phyloP scores from a whole-genome alignment of 177 flowering plant species.

The Vitis hybrid region DNA sequence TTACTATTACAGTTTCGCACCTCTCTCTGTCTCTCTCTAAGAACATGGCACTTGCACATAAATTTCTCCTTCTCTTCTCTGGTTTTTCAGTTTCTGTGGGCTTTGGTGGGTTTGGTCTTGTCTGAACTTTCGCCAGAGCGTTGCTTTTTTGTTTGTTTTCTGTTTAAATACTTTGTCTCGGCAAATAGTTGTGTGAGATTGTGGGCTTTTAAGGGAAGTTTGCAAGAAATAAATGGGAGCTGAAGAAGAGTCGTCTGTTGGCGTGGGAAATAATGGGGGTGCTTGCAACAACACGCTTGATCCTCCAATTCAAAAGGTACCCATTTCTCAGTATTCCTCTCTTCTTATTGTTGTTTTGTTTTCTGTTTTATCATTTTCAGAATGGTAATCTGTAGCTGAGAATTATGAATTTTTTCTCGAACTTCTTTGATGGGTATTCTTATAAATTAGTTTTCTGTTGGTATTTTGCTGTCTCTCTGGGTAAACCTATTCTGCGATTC shows the following conservation, averaged over 20 bases:
- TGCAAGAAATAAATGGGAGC: conserved; percentile 12
- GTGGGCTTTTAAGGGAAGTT: background rate
- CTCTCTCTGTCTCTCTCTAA: background rate
- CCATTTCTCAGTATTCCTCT: background rate
- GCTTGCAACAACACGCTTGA: conserved; percentile 9
- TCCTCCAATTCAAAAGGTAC: conserved; percentile 18
- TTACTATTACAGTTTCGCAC: background rate
- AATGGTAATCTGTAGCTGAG: background rate
- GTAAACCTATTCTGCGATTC: background rate
- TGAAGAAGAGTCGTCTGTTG: conserved; percentile 8
- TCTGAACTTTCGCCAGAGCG: background rate
- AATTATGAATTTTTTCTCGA: background rate
- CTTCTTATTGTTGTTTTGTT: background rate
- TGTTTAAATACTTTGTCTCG: background rate
- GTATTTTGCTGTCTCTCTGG: background rate
- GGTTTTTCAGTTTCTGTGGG: background rate
- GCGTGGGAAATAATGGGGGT: background rate
- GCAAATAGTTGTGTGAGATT: background rate
- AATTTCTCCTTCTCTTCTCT: background rate
- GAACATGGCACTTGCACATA: background rate
- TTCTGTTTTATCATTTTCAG: too few relatives aligned
- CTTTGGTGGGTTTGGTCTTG: conserved; percentile 1
- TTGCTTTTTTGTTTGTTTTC: background rate
- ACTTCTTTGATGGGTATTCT: background rate
- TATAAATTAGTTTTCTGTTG: background rate